Evolutionary conservation across 768 basidiomycete genomes (phyloP).

Genomic region (Fistulinella prunicolor): DNA sequence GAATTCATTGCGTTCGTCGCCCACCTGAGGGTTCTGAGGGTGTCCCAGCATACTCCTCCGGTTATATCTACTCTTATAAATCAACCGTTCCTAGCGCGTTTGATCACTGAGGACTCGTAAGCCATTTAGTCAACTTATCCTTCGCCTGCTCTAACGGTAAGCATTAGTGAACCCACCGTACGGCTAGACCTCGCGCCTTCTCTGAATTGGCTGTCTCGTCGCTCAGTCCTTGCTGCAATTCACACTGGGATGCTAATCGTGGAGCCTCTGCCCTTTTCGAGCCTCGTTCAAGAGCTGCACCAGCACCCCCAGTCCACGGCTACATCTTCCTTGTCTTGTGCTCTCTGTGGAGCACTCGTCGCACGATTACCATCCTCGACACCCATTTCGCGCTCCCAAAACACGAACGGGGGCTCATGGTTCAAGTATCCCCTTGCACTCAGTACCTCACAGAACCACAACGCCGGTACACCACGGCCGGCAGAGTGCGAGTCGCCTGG

Average conservation of each 20-base stretch:
- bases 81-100: conserved; percentile 73
- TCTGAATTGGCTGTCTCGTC: conserved; percentile 89
- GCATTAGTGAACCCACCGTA: conserved; percentile 76
- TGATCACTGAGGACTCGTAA: conserved; percentile 82
- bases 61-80: conserved; percentile 70
- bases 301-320: conserved; percentile 42
- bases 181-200: conserved; percentile 93
- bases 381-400: conserved; percentile 32
- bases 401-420: conserved; percentile 52
- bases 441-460: conserved; percentile 26
- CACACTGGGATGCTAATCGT: conserved; percentile 84
- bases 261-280: conserved; percentile 72
- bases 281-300: conserved; percentile 56
- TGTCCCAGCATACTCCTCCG: conserved; percentile 56
- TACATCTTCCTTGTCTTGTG: conserved; percentile 59
- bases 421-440: conserved; percentile 53
- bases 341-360: conserved; percentile 66
- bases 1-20: conserved; percentile 78
- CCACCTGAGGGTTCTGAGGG: conserved; percentile 70
- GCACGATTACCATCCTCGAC: conserved; percentile 42
- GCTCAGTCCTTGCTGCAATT: conserved; percentile 80
- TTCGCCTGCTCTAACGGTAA: conserved; percentile 9
- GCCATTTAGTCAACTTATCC: conserved; percentile 33
- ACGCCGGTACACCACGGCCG: conserved; percentile 32
- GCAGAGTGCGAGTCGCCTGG: conserved; percentile 31